Evolutionary conservation across 495 filamentous ascomycete species (phyloP), one percentile per base, ranked within the genome.

Genomic region (Penicillium crystallinum): DNA sequence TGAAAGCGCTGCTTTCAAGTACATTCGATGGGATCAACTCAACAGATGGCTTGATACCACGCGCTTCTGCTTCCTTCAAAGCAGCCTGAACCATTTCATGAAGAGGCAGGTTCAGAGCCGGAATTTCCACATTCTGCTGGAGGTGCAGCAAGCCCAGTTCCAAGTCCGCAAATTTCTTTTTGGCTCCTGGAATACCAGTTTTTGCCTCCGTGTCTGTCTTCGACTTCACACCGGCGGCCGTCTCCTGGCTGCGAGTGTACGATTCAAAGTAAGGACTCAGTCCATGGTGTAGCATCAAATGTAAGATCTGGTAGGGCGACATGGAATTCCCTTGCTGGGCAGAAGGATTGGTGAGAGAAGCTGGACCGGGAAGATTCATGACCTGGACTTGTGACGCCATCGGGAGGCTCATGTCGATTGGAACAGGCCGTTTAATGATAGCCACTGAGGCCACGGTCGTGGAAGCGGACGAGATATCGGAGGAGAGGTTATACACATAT

Each of bases 41-140:
- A 17, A 89, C 76, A 0, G 84, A 81, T 14, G 88, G 80, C 56
- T 85, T 87, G 14, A 78, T 70, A 47, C 80, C 75, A 49, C 80
- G 81, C 22, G 76, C 68, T 48, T 75, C 74, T 22, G 93, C 91
- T 52, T 86, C 82, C 25, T 90, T 84, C 44, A 97, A 73, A 3
- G 91, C 90, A 44, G 74, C 79, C 66, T 96, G 90, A 17, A 97
- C 88, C 6, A 92, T 78, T 17, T 90, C 88, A 61, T 95, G 90
- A 52, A 96, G 80, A 2, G 88, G 83, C 44, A 99, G 76, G 3
- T 85, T 85, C 22, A 97, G 74, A 52, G 90, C 90, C 14, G 95
- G 95, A 39, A 99, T 97, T 69, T 99, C 93, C 46, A 95, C 89
- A 77, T 97, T 97, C 63, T 97, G 91, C 70, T 96, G 92, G 37